Percentiles rank a stretch among this genome's conserved stretches.
Evolutionary conservation across 2,329 filamentous ascomycete genomes (phyloP).

Genomic region (Cercospora janseana): DNA sequence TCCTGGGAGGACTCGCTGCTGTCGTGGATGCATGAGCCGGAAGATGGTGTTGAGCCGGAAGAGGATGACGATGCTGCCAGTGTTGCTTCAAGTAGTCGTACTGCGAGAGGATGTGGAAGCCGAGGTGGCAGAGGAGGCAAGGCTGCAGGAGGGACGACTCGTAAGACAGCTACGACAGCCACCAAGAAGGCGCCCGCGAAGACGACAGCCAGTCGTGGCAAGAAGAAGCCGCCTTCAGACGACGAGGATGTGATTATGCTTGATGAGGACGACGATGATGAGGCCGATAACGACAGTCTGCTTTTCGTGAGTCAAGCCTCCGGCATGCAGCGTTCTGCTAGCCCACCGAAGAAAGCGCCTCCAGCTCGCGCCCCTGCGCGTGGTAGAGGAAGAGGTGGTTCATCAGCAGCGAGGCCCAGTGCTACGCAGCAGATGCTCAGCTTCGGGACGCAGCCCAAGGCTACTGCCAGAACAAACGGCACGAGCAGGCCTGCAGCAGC

Average conservation of each 20-base stretch:
- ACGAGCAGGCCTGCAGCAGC: constrained; percentile 19
- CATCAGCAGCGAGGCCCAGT: constrained; percentile 10
- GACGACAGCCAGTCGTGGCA: constrained; percentile 38
- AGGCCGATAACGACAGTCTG: constrained; percentile 39
- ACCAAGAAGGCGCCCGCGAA: constrained; percentile 41
- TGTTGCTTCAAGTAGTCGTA: constrained; percentile 20
- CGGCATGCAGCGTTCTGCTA: constrained; percentile 19
- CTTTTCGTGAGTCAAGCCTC: constrained; percentile 43
- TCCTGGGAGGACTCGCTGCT: constrained; percentile 72
- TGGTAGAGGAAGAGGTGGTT: constrained; percentile 21
- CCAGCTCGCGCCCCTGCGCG: constrained; percentile 23
- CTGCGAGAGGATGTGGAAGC: constrained; percentile 47
- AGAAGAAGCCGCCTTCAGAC: constrained; percentile 44
- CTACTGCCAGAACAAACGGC: constrained; percentile 18
- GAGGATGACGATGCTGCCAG: constrained; percentile 41
- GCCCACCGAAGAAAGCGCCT: constrained; percentile 29
- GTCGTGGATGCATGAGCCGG: constrained; percentile 58
- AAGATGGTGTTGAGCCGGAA: constrained; percentile 47
- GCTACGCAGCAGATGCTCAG: constrained; percentile 26
- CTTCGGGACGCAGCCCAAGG: constrained; percentile 25
- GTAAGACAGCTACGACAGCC: constrained; percentile 39
- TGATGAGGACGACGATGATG: constrained; percentile 46
- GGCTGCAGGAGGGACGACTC: constrained; percentile 44
- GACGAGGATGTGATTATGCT: constrained; percentile 45
- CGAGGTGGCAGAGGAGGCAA: constrained; percentile 43